phyloP scores from a whole-genome alignment of 768 basidiomycete species.

The Mycena albidolilacea region DNA sequence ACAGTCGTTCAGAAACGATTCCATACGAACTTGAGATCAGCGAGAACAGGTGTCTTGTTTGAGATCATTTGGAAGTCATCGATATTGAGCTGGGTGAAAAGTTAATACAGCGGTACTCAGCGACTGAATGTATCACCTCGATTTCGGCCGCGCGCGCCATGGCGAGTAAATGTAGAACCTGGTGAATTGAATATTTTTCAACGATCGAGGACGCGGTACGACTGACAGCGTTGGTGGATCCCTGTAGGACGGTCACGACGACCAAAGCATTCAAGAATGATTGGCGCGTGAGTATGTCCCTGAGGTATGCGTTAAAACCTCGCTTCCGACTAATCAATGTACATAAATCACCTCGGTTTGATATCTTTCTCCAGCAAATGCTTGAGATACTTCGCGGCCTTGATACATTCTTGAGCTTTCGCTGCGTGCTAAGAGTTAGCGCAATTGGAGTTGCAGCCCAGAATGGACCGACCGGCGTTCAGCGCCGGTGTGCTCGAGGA shows the following conservation, averaged over 20 bases:
- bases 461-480: conserved; percentile 68
- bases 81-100: conserved; percentile 69
- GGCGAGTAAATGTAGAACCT: conserved; percentile 89
- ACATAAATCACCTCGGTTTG: conserved; percentile 74
- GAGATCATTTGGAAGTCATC: conserved; percentile 91
- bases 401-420: conserved; percentile 87
- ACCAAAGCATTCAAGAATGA: conserved; percentile 90
- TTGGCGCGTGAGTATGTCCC: conserved; percentile 76
- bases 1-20: not conserved
- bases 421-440: conserved; percentile 55
- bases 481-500: conserved; percentile 85
- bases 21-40: conserved; percentile 77
- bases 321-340: no score
- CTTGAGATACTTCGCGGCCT: conserved; percentile 83
- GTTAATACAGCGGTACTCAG: not conserved
- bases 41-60: conserved; percentile 86
- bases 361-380: conserved; percentile 82
- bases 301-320: conserved; percentile 33
- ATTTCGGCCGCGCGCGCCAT: conserved; percentile 88
- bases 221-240: conserved; percentile 89
- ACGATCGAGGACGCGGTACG: not conserved
- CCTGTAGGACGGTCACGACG: conserved; percentile 84
- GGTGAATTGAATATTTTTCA: conserved; percentile 1
- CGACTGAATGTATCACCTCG: conserved; percentile 32
- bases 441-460: not conserved